phyloP scores from a whole-genome alignment of 495 filamentous ascomycete genomes.

The Aspergillus wentii region DNA sequence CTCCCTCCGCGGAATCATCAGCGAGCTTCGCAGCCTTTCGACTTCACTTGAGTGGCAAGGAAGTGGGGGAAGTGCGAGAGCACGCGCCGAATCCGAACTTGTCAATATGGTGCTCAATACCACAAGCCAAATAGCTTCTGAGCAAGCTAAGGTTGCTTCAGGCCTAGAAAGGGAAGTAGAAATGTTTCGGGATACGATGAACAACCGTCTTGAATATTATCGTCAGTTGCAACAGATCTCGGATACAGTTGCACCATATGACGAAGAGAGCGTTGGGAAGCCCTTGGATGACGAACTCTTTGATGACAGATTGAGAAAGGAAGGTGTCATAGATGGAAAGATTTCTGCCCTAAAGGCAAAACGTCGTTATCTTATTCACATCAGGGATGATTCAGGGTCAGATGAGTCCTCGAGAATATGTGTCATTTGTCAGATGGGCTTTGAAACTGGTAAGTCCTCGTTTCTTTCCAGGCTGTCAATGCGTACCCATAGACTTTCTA shows the following conservation, averaged over 20 bases:
- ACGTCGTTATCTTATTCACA: slow-evolving; percentile 63
- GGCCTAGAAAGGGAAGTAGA: slow-evolving; percentile 69
- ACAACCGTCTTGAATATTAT: slow-evolving; percentile 80
- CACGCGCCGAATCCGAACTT: slow-evolving; percentile 59
- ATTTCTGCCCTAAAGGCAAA: slow-evolving; percentile 61
- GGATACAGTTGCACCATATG: slow-evolving; percentile 72
- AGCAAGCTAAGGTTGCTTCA: slow-evolving; percentile 59
- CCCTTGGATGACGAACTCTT: slow-evolving; percentile 37
- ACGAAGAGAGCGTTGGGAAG: slow-evolving; percentile 48
- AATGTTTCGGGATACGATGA: slow-evolving; percentile 70
- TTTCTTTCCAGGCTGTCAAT: not conserved
- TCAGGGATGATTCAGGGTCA: slow-evolving; percentile 52
- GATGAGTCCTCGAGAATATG: slow-evolving; percentile 58
- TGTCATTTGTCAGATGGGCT: slow-evolving; percentile 70
- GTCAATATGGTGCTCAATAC: slow-evolving; percentile 49
- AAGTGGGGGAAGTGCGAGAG: slow-evolving; percentile 56
- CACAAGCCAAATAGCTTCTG: slow-evolving; percentile 53
- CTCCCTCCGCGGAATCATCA: slow-evolving; percentile 65
- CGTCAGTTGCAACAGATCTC: slow-evolving; percentile 84
- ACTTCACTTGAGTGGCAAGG: slow-evolving; percentile 58
- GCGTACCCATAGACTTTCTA: slow-evolving; percentile 1
- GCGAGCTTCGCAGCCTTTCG: slow-evolving; percentile 59
- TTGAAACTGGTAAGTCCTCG: slow-evolving; percentile 59
- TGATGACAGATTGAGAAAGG: slow-evolving; percentile 30
- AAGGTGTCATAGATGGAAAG: slow-evolving; percentile 45